Evolutionary conservation across 805 yeast genomes (phyloP), one percentile per base, ranked within the genome.

Genomic region (Candida schatavii): DNA sequence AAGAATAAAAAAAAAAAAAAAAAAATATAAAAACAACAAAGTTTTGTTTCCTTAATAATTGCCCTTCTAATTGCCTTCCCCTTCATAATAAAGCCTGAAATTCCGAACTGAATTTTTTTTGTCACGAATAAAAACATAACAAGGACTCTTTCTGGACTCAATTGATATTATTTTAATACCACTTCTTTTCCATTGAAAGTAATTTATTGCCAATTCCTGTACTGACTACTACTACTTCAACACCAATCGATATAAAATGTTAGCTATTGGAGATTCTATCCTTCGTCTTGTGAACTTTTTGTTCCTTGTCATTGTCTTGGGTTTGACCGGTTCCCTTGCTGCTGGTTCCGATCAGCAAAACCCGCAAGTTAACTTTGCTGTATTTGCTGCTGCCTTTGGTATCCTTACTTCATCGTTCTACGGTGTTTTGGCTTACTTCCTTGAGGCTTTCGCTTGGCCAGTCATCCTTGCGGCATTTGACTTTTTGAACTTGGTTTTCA

Each of bases 351-450:
- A 56, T 30, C 40, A 43, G 43, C 81, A 78, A 57, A 72, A 78
- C 61, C 82, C 96, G 37, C 93, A 93, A 68, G 95, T 93, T 50
- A 89, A 88, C 74, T 89, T 85, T 66, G 84, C 77, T 49, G 80
- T 93, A 45, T 93, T 93, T 62, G 81, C 96, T 29, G 81, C 95
- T 33, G 88, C 91, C 29, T 93, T 85, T 66, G 96, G 88, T 52
- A 52, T 93, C 22, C 76, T 88, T 47, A 80, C 91, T 42, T 87
- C 93, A 35, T 75, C 88, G 26, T 61, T 93, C 55, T 88, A 86
- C 62, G 96, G 95, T 46, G 52, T 83, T 26, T 62, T 77, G 40
- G 96, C 97, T 30, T 80, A 77, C 72, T 81, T 93, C 55, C 57
- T 88, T 52, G 79, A 81, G 46, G 81, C 81, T 55, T 74, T 91